Base-by-base conservation (phyloP, 2,329 filamentous ascomycete genomes). In the Verruconis gallopava region DNA sequence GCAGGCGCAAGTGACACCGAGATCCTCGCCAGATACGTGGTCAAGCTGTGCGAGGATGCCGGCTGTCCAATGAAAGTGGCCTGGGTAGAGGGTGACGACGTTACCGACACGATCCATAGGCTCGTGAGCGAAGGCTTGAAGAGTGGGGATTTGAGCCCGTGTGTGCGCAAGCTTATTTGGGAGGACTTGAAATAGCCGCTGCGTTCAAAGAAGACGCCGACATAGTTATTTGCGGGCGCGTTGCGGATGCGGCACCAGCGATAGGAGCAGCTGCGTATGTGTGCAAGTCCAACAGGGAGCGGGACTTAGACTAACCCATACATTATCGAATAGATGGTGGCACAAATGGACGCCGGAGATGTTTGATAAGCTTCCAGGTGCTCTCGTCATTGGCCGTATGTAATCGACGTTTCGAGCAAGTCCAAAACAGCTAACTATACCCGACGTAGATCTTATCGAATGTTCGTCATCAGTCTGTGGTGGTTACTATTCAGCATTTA, bases 401-500 rank as follows among this genome's bases (percentile, higher is more conserved):
- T n/a, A n/a, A n/a, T n/a, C n/a, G n/a, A n/a, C n/a, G n/a, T n/a
- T n/a, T n/a, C n/a, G n/a, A n/a, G n/a, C n/a, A n/a, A n/a, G n/a
- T n/a, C n/a, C n/a, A n/a, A n/a, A n/a, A n/a, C n/a, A n/a, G n/a
- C n/a, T n/a, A n/a, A n/a, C n/a, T n/a, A n/a, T n/a, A n/a, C n/a
- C n/a, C n/a, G n/a, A n/a, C n/a, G n/a, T n/a, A n/a, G 51, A 58
- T 46, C 38, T 58, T 3, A 54, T 56, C 32, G 71, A 75, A 49
- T 74, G 71, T 20, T 21, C 32, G 12, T 14, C 19, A 4, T 46
- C 44, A 36, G 61, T 19, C 14, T 52, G 56, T 12, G 63, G 63
- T 3, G 64, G 62, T 2, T 66, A 66, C 47, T 66, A 62, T 43
- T 58, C 60, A 3, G 64, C 63, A 2, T 66, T 66, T 55, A 65